These are phyloP conservation scores for Solanum okadae DNA, from an alignment of 257 asterid genomes.

Conservation along the genomic window DNA sequence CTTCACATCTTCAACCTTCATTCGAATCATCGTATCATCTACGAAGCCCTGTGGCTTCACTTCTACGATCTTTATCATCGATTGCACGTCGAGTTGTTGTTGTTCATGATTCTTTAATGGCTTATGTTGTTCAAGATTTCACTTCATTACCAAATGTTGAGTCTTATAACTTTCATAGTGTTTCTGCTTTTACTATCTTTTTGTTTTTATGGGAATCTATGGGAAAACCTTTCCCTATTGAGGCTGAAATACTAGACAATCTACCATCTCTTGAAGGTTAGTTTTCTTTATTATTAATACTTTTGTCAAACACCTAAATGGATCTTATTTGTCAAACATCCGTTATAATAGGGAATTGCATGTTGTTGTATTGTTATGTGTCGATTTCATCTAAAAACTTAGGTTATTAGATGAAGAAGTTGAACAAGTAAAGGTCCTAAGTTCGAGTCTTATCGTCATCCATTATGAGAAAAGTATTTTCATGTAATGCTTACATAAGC, in stretches of 20 bases:
- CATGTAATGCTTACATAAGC: too few relatives aligned
- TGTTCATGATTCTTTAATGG: slow-evolving; percentile 49
- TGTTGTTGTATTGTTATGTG: background rate
- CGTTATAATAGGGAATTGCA: too few relatives aligned
- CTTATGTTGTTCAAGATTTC: slow-evolving; percentile 43
- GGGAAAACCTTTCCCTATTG: slow-evolving; percentile 37
- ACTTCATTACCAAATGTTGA: slow-evolving; percentile 27
- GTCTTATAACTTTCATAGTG: slow-evolving; percentile 44
- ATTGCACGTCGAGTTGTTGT: slow-evolving; percentile 23
- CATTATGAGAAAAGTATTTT: too few relatives aligned
- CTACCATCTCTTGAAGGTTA: slow-evolving; percentile 27
- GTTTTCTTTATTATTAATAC: background rate
- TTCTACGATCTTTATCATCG: slow-evolving; percentile 13
- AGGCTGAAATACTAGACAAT: slow-evolving; percentile 8
- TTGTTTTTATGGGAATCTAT: slow-evolving; percentile 41
- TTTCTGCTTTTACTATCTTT: slow-evolving; percentile 41
- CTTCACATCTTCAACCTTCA: slow-evolving; percentile 36
- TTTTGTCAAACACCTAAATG: too few relatives aligned
- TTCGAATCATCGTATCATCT: slow-evolving; percentile 26
- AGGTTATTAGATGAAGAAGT: too few relatives aligned
- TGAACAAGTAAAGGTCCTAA: too few relatives aligned
- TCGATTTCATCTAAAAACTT: too few relatives aligned
- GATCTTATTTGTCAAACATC: too few relatives aligned
- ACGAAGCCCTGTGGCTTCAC: slow-evolving; percentile 26
- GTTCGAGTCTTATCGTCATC: too few relatives aligned